Evolutionary conservation across 306 rosid species (phyloP).

Genomic region (Medicago ruthenica): DNA sequence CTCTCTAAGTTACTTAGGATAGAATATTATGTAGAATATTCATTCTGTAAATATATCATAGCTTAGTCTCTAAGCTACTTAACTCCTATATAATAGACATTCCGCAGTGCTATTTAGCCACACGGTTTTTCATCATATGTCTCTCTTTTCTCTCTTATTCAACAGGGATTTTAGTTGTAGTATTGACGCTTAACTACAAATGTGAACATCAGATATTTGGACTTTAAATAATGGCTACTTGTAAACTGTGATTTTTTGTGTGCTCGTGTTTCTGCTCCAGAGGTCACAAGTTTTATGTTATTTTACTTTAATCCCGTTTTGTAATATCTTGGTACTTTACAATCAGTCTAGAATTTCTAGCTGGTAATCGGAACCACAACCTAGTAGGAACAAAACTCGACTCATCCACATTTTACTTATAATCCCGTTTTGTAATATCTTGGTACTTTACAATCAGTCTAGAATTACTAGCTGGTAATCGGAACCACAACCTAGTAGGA

Average conservation of each 20-base stretch:
- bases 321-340: background rate
- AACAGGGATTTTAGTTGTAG: background rate
- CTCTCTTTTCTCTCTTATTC: too few relatives aligned
- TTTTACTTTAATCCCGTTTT: background rate
- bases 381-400: background rate
- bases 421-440: background rate
- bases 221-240: background rate
- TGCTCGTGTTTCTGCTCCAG: background rate
- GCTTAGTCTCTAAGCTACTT: too few relatives aligned
- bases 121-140: too few relatives aligned
- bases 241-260: too few relatives aligned
- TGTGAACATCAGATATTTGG: background rate
- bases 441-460: background rate
- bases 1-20: too few relatives aligned
- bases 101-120: too few relatives aligned
- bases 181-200: background rate
- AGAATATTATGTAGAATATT: too few relatives aligned
- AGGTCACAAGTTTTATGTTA: background rate
- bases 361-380: background rate
- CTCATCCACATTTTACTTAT: slow-evolving; percentile 3
- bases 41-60: too few relatives aligned
- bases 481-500: background rate
- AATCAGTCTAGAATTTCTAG: background rate
- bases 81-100: too few relatives aligned
- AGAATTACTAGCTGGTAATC: background rate